Evolutionary conservation across 352 stramenopile genomes (phyloP), one percentile per base, ranked within the genome.

Genomic region (Thalassiosira ordinaria): DNA sequence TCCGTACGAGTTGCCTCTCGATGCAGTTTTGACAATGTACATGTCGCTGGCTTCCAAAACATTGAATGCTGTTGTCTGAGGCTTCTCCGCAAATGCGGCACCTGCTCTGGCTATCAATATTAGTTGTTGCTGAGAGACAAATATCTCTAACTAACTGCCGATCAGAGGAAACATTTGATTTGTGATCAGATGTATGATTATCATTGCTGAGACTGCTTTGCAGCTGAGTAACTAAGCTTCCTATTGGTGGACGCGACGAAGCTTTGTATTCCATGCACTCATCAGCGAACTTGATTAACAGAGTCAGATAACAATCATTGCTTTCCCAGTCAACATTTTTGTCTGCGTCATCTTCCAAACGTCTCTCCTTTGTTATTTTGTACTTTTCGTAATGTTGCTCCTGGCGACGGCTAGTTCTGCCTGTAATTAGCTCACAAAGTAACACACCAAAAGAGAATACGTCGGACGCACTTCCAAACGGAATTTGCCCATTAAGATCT

Each of bases 341-440:
- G n/a, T 63, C 55, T 35, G 55, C 55, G 39, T 63, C 29, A n/a
- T 63, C 55, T 33, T 63, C 22, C 39, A 41, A 33, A n/a, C n/a
- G n/a, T n/a, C n/a, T n/a, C n/a, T n/a, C n/a, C 33, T 63, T 63
- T 18, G 55, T 63, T 9, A n/a, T 44, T 44, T 63, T 63, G 24
- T 63, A 63, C 7, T 7, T 33, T 11, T 16, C 24, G 22, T 44
- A 63, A 33, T 63, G 55, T n/a, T 63, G 55, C 33, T 9, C 24
- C 6, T 44, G 22, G 6, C 33, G 22, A 16, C 55, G 16, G 4
- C 4, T n/a, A 16, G 22, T 44, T n/a, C 16, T 44, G 55, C 55
- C 55, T 22, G 55, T 63, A 20, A 63, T 63, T 8, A 63, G n/a
- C 8, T 63, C 55, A 33, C 55, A 63, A 9, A 63, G 9, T n/a